Conservation (phyloP, 2,329 filamentous ascomycete species). For the Aspergillus sp. region DNA sequence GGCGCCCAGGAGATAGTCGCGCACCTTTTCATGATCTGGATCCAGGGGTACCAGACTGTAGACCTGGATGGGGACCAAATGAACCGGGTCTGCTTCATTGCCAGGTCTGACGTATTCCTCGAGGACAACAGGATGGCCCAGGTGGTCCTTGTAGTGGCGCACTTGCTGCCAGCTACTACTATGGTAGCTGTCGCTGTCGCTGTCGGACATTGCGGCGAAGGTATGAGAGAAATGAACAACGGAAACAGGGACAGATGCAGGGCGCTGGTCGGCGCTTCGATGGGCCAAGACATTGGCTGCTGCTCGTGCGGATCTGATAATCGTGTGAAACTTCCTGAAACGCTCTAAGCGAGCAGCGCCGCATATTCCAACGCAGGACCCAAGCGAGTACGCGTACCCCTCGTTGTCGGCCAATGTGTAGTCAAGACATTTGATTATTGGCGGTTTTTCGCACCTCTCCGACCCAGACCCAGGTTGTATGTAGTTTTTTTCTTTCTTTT, state of each 20-base stretch:
- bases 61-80: conserved; percentile 13
- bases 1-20: conserved; percentile 13
- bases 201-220: background rate
- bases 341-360: too few species aligned
- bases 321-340: too few species aligned
- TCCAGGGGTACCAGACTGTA: conserved; percentile 7
- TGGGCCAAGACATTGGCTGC: too few species aligned
- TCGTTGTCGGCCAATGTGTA: too few species aligned
- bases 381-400: too few species aligned
- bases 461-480: too few species aligned
- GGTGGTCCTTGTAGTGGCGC: conserved; percentile 16
- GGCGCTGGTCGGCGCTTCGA: too few species aligned
- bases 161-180: conserved; percentile 13
- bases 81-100: background rate
- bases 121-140: conserved; percentile 17
- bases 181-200: background rate
- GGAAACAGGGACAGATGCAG: background rate
- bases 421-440: too few species aligned
- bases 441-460: too few species aligned
- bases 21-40: conserved; percentile 5
- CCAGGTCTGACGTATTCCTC: conserved; percentile 15
- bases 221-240: background rate
- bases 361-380: too few species aligned
- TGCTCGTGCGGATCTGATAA: too few species aligned
- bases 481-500: too few species aligned